Conservation (phyloP, 345 rosid genomes). For the Melaleuca quinquenervia region DNA sequence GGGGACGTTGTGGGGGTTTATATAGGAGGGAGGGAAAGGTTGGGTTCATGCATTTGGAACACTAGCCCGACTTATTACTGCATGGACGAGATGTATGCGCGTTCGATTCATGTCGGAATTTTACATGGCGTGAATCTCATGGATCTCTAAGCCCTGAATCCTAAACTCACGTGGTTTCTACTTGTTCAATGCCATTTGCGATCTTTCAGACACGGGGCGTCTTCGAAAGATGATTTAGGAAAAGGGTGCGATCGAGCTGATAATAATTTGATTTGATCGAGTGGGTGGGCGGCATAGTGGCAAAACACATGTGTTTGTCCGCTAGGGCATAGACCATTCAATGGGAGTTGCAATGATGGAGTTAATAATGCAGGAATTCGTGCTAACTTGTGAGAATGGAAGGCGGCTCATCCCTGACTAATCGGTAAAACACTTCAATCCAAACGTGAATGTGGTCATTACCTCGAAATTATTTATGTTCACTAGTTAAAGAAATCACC, state of each 20-base stretch:
- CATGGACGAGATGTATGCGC: not conserved
- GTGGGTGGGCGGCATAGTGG: not conserved
- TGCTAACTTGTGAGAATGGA: not conserved
- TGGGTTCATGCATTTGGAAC: not conserved
- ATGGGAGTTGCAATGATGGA: accelerated
- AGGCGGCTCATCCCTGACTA: not conserved
- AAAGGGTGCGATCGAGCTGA: not conserved
- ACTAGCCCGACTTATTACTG: not conserved
- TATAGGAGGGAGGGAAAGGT: not conserved
- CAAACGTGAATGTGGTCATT: not conserved
- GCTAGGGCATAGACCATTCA: not conserved
- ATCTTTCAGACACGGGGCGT: not conserved
- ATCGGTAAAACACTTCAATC: not conserved
- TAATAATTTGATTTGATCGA: not conserved
- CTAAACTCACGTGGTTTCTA: not conserved
- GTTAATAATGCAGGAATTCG: not conserved
- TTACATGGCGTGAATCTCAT: not conserved
- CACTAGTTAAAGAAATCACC: not conserved
- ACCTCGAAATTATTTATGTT: not conserved
- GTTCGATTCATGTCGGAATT: not conserved
- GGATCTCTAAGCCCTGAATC: not conserved
- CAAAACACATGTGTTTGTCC: not conserved
- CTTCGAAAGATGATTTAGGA: not conserved
- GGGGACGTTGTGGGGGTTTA: not conserved
- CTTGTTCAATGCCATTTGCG: not conserved